Base-by-base conservation (phyloP, 75 land plant species). In the Cunninghamia lanceolata region DNA sequence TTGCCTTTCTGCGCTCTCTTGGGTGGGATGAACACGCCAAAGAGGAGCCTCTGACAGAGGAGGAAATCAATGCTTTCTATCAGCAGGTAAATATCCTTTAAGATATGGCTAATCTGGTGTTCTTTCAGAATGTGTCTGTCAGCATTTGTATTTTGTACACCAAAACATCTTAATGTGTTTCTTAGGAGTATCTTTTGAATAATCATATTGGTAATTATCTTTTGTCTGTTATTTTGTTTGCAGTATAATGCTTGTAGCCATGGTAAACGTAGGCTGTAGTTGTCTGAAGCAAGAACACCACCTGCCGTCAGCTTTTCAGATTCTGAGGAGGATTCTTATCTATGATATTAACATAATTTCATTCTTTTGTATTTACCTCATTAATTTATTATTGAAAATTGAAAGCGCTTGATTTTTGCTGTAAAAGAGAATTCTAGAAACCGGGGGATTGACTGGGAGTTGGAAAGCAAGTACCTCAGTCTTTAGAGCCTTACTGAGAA, bases 1-100 rank as follows among this genome's bases (percentile, higher is more conserved):
- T 88, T 47, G 90, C 89, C 30, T 95, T 95, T 83, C 86, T 95
- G 87, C 86, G 93, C n/a, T 94, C 97, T n/a, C 96, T 94, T 91
- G 97, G 97, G 43, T 94, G 97, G 96, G 93, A 93, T 14, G 91
- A 92, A 84, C 84, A 84, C 79, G 83, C 86, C 40, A 93, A 84
- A 21, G 94, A 87, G 35, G 92, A 92, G 50, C 94, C 86, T 73
- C 91, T 94, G 63, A 94, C 96, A 16, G 93, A 94, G 68, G 97
- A 95, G 79, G 97, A 95, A 90, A 94, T 95, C 54, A 88, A 86
- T 88, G 85, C 92, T 46, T 91, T 91, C 85, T 88, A 88, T 43
- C 76, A 88, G 85, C 82, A 80, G 82, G 82, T 80, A 45, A 80
- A 39, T 1, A 45, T 80, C 46, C 47, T 16, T 39, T 28, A 79